Evolutionary conservation across 2,329 filamentous ascomycete genomes (phyloP).

Genomic region (Amesomyces nigricolor): DNA sequence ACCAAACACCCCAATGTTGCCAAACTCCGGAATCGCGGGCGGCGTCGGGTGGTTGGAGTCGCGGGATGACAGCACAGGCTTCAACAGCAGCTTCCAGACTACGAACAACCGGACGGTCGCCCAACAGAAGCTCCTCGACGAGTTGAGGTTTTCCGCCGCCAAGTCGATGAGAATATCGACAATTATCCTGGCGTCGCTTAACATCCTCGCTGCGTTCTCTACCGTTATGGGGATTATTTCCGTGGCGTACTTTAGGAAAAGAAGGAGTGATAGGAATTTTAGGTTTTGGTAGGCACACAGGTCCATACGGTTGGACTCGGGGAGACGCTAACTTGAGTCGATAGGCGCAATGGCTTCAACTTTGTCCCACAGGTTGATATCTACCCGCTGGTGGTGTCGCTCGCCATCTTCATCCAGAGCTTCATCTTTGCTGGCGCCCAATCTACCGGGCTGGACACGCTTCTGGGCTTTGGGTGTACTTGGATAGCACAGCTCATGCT

Average conservation of each 20-base stretch:
- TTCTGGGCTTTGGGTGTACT: constrained; percentile 49
- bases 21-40: constrained; percentile 24
- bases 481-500: constrained; percentile 53
- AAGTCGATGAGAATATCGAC: constrained; percentile 57
- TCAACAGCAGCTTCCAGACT: constrained; percentile 22
- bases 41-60: constrained; percentile 29
- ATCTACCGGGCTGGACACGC: constrained; percentile 46
- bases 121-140: constrained; percentile 40
- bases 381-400: constrained; percentile 51
- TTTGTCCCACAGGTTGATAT: constrained; percentile 45
- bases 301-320: not conserved
- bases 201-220: constrained; percentile 51
- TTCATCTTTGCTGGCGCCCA: constrained; percentile 53
- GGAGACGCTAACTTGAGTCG: not conserved
- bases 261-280: constrained; percentile 37
- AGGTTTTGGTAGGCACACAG: constrained; percentile 37
- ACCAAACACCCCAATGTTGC: constrained; percentile 26
- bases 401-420: constrained; percentile 54
- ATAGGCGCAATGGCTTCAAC: constrained; percentile 36
- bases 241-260: constrained; percentile 46
- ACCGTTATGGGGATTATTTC: constrained; percentile 53
- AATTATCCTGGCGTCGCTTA: constrained; percentile 57
- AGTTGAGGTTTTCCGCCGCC: constrained; percentile 47
- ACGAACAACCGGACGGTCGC: constrained; percentile 39
- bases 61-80: constrained; percentile 27